phyloP scores from a whole-genome alignment of 2,329 filamentous ascomycete species.

The Remersonia thermophila region DNA sequence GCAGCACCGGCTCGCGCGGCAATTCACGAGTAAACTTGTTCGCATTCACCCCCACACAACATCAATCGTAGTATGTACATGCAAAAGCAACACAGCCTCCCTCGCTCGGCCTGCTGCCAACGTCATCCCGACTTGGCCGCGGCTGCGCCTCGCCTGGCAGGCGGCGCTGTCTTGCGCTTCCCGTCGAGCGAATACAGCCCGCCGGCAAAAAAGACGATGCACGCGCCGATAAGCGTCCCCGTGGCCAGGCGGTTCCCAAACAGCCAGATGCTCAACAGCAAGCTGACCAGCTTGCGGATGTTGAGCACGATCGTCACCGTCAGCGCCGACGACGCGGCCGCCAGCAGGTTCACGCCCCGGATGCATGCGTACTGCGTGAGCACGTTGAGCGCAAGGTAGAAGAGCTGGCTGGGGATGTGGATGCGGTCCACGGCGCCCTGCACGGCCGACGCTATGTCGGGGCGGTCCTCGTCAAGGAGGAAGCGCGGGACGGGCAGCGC shows the following conservation, averaged over 20 bases:
- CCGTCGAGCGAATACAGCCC: constrained; percentile 75
- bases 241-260: constrained; percentile 75
- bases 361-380: constrained; percentile 92
- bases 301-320: constrained; percentile 96
- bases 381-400: constrained; percentile 63
- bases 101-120: too few species aligned
- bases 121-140: constrained; percentile 11
- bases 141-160: constrained; percentile 18
- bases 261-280: constrained; percentile 82
- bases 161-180: constrained; percentile 22
- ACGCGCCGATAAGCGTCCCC: constrained; percentile 69
- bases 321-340: constrained; percentile 74
- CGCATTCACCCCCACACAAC: too few species aligned
- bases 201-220: constrained; percentile 82
- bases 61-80: too few species aligned
- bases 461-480: constrained; percentile 18
- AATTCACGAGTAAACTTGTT: too few species aligned
- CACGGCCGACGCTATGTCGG: constrained; percentile 26
- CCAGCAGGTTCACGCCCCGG: constrained; percentile 87
- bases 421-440: constrained; percentile 27
- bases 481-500: constrained; percentile 25
- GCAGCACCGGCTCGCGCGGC: too few species aligned
- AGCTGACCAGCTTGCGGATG: constrained; percentile 82
- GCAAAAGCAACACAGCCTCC: too few species aligned
- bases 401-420: constrained; percentile 54